Base-by-base conservation (phyloP, 805 yeast species). In the Kuraishia capsulata region DNA sequence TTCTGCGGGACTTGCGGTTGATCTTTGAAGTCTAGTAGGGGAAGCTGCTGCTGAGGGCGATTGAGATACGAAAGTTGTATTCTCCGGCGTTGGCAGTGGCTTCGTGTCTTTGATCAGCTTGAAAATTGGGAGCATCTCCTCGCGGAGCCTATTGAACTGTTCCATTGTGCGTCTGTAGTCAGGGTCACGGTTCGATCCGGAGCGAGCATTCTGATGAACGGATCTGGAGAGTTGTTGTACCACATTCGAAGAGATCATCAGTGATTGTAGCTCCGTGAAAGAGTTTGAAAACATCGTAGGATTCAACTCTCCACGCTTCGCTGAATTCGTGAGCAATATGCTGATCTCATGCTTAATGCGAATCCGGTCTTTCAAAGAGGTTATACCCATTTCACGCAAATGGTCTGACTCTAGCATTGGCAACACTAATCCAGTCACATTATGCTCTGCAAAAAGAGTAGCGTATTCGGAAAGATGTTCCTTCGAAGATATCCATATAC, bases 391-490 rank as follows among this genome's bases (percentile, higher is more conserved):
- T 38, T 88, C 96, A 43, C 67, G 64, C 33, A 89, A 71, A 52
- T 87, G 92, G 6, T 71, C 75, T 10, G 83, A 73, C 24, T 76
- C 75, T 36, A 89, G 62, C 43, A 75, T 78, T 2, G 85, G 77
- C 37, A 90, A 61, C 3, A 83, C 67, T 23, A 81, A 73, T 2
- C 96, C 96, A 3, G 81, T 76, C 37, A 85, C 73, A 47, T 78
- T 78, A 56, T 85, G 73, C 3, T 65, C 67, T 20, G 66, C 59
- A 51, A 81, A 78, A 3, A 20, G 19, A 8, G 11, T 33, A 10
- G 8, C 18, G 6, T 19, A n/a, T 13, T 20, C 18, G n/a, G 8
- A 5, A 6, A 28, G 28, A 33, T 3, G 26, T 14, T 25, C 17
- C 13, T 6, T 36, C 33, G 18, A 28, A 13, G 20, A 25, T 9